Conservation (phyloP, 495 filamentous ascomycete species). For the Oleoguttula mirabilis region DNA sequence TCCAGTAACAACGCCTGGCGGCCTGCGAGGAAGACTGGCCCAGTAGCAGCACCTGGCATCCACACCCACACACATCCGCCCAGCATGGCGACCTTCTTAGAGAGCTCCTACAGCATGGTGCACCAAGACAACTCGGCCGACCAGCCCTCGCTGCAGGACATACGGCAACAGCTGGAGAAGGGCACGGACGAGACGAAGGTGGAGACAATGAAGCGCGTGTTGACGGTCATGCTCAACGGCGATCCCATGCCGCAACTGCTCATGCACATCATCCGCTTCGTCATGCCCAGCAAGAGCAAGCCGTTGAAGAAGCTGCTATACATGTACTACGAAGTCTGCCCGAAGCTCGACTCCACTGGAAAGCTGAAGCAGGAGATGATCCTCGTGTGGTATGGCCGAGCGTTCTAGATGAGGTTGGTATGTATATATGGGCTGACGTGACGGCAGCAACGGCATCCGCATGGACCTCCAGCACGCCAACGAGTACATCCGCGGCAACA, state of each 20-base stretch:
- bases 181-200: slow-evolving; percentile 93
- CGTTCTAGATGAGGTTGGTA: not conserved
- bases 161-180: slow-evolving; percentile 92
- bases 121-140: slow-evolving; percentile 92
- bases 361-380: slow-evolving; percentile 99
- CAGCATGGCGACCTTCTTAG: slow-evolving; percentile 89
- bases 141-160: slow-evolving; percentile 76
- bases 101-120: slow-evolving; percentile 86
- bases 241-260: slow-evolving; percentile 89
- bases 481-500: slow-evolving; percentile 96
- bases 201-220: slow-evolving; percentile 96
- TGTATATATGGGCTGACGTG: not conserved
- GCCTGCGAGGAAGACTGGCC: slow-evolving; percentile 11
- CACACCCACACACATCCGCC: slow-evolving; percentile 12
- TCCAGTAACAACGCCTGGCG: not conserved
- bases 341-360: slow-evolving; percentile 78
- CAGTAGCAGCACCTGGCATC: not conserved
- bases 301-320: slow-evolving; percentile 96
- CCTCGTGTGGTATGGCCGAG: slow-evolving; percentile 72
- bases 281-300: slow-evolving; percentile 96
- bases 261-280: slow-evolving; percentile 99
- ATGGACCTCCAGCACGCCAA: slow-evolving; percentile 96
- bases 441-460: slow-evolving; percentile 79
- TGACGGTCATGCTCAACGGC: slow-evolving; percentile 95
- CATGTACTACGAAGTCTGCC: slow-evolving; percentile 98